These are phyloP conservation scores for Tulasnella sp. DNA, from an alignment of 768 basidiomycete genomes.

Conservation along the genomic window DNA sequence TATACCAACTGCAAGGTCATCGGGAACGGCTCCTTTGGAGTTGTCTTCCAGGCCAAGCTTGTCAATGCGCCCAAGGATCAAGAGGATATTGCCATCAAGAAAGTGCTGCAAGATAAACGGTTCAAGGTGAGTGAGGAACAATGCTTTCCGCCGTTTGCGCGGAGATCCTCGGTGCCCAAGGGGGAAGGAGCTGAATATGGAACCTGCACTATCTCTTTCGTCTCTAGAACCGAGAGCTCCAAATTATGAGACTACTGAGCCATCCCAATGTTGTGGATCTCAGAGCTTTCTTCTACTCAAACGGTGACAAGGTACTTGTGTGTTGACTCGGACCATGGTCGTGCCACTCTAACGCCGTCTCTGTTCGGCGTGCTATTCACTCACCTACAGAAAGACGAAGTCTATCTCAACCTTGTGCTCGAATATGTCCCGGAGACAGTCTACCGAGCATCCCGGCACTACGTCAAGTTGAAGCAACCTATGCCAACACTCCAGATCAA, in stretches of 20 bases:
- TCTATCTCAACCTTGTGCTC: constrained; percentile 96
- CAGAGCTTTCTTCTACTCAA: constrained; percentile 97
- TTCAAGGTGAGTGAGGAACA: constrained; percentile 74
- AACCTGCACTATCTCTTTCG: neutral
- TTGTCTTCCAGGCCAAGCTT: constrained; percentile 93
- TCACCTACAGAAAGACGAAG: constrained; percentile 83
- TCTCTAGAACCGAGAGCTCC: constrained; percentile 88
- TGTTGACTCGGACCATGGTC: neutral
- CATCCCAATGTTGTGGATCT: constrained; percentile 99
- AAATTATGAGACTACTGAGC: constrained; percentile 94
- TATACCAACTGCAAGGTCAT: constrained; percentile 98
- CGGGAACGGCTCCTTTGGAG: constrained; percentile 97
- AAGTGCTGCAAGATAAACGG: constrained; percentile 98
- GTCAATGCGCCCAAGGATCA: constrained; percentile 49
- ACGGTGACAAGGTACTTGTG: constrained; percentile 85
- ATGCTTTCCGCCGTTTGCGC: neutral
- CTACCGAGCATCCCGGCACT: constrained; percentile 96
- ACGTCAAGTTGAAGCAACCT: constrained; percentile 98
- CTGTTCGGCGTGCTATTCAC: neutral
- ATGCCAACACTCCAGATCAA: constrained; percentile 99
- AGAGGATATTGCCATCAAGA: constrained; percentile 98
- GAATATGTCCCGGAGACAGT: constrained; percentile 99
- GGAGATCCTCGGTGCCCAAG: too few species aligned
- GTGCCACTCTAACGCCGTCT: neutral
- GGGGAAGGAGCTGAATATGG: neutral